Base-by-base conservation (phyloP, 495 filamentous ascomycete species). In the Terfezia boudieri region DNA sequence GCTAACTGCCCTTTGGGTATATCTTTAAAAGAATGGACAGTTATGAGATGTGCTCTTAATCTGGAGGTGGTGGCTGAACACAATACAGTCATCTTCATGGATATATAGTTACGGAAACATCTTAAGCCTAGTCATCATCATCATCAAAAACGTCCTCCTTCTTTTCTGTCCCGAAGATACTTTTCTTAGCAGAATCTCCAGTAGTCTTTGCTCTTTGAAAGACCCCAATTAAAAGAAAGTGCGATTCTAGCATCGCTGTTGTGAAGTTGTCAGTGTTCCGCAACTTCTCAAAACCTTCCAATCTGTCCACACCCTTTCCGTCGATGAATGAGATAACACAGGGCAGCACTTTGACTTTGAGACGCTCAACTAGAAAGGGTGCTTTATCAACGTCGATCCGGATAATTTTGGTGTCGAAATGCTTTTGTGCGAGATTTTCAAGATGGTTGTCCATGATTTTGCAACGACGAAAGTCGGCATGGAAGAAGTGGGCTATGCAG, bases 231-330 rank as follows among this genome's bases (percentile, higher is more conserved):
- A 59, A 61, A 38, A 87, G 60, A 37, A 87, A 66, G 56, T 79
- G 70, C 51, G 67, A 72, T 68, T 87, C 83, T 57, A 88, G 63
- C 53, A 77, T 76, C 36, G 66, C 64, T 6, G 78, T 80, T 22
- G 69, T 76, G 60, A 86, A 84, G 38, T 63, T 70, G 63, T 84
- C 79, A 6, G 71, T 76, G 60, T 77, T 67, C 37, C 76, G 77
- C 26, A 86, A 60, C 8, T 81, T 81, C 48, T 85, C 83, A 67
- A 88, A 88, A 0, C 83, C 83, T 53, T 85, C 69, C 8, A 88
- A 74, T 37, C 82, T 66, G 59, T 84, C 82, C 43, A 77, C 74
- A 2, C 71, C 70, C 38, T 81, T 66, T 6, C 82, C 83, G 66
- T 83, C 76, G 51, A 79, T 68, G 58, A 86, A 86, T 22, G 75